Percentiles rank a stretch among this genome's conserved stretches.
These are phyloP conservation scores for Pelargonium australe DNA, from an alignment of 441 rosid species.

Conservation along the genomic window DNA sequence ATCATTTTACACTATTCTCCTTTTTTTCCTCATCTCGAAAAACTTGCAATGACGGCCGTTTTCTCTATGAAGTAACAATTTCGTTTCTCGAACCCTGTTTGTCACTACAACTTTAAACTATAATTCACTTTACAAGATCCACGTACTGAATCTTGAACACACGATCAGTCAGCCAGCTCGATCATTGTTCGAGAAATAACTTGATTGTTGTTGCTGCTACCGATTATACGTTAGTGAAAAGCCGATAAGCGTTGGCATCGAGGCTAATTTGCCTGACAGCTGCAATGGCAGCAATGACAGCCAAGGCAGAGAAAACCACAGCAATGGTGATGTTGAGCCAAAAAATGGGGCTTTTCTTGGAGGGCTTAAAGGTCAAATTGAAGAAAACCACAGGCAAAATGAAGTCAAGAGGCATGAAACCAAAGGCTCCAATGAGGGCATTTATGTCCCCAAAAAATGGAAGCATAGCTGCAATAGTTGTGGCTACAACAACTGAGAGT, in stretches of 20 bases:
- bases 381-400: conserved; percentile 62
- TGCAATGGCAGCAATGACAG: not conserved
- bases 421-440: conserved; percentile 67
- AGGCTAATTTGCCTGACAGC: not conserved
- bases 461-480: conserved; percentile 66
- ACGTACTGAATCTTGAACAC: no score
- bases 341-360: conserved; percentile 24
- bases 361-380: conserved; percentile 70
- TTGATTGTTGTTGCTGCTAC: not conserved
- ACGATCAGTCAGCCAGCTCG: no score
- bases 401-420: conserved; percentile 81
- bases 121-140: no score
- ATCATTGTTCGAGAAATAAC: no score
- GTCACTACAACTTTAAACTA: no score
- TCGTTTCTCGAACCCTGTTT: no score
- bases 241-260: conserved; percentile 2
- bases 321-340: not conserved
- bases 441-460: conserved; percentile 80
- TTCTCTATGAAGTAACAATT: no score
- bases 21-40: no score
- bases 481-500: conserved; percentile 41
- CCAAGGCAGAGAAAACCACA: not conserved
- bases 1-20: no score
- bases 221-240: not conserved
- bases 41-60: no score